Evolutionary conservation across 2,329 filamentous ascomycete species (phyloP).

Genomic region (Macrophomina phaseolina): DNA sequence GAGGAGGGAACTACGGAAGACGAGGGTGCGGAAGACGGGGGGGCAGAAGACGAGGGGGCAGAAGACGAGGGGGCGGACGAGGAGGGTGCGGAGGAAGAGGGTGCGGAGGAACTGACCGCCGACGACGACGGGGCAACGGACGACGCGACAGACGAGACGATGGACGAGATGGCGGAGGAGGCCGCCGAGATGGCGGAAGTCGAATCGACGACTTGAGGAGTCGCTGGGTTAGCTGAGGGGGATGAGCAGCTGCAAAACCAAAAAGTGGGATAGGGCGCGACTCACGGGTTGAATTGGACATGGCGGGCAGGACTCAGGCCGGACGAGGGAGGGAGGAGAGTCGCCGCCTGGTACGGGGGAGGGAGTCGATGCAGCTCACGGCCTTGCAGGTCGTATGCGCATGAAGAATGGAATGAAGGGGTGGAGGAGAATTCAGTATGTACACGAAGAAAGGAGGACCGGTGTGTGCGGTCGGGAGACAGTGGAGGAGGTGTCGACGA

Average conservation of each 20-base stretch:
- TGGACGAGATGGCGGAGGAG: constrained; percentile 8
- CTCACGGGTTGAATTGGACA: constrained; percentile 25
- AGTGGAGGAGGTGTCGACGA: background rate
- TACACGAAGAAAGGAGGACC: constrained; percentile 19
- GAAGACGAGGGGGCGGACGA: background rate
- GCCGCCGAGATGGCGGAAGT: background rate
- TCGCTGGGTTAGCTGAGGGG: background rate
- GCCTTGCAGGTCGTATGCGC: constrained; percentile 1
- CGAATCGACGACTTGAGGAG: constrained; percentile 3
- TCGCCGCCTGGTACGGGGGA: constrained; percentile 4
- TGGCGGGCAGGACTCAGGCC: constrained; percentile 10
- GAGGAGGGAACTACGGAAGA: constrained; percentile 17
- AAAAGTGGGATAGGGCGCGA: background rate
- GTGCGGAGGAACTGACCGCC: constrained; percentile 3
- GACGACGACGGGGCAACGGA: constrained; percentile 18
- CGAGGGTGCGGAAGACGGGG: background rate
- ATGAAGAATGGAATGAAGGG: constrained; percentile 20
- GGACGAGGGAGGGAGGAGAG: background rate
- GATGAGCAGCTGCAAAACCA: constrained; percentile 9
- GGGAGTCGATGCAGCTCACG: constrained; percentile 16
- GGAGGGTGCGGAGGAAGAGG: background rate
- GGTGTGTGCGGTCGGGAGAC: constrained; percentile 1
- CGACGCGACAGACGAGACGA: constrained; percentile 14
- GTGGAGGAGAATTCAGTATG: constrained; percentile 16
- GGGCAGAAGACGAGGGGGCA: background rate